Conservation (phyloP, 805 yeast genomes). For the Wickerhamomyces rabaulensis region DNA sequence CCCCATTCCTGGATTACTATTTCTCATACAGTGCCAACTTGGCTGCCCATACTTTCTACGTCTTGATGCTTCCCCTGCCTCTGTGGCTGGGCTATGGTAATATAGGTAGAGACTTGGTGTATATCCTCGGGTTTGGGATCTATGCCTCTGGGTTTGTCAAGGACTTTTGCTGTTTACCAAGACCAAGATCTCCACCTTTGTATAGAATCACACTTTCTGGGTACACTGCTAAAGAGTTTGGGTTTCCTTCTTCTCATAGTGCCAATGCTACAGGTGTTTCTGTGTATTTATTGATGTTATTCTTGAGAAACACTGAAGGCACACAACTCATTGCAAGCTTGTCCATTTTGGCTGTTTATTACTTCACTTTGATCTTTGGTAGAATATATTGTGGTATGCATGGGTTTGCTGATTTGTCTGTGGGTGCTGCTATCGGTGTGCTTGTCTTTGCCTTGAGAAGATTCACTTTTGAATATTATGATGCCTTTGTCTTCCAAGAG, state of each 20-base stretch:
- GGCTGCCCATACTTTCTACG: slow-evolving; percentile 93
- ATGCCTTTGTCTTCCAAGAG: slow-evolving; percentile 33
- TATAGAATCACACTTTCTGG: slow-evolving; percentile 85
- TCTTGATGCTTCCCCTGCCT: slow-evolving; percentile 79
- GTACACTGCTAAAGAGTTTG: slow-evolving; percentile 91
- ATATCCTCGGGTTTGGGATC: slow-evolving; percentile 53
- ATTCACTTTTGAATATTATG: slow-evolving; percentile 37
- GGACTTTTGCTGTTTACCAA: slow-evolving; percentile 83
- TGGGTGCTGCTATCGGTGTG: slow-evolving; percentile 65
- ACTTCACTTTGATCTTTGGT: slow-evolving; percentile 65
- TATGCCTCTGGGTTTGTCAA: slow-evolving; percentile 70
- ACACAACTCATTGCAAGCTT: slow-evolving; percentile 12
- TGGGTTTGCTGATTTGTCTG: slow-evolving; percentile 70
- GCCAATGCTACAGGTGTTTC: slow-evolving; percentile 89
- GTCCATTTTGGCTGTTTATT: slow-evolving; percentile 39
- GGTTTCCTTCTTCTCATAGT: slow-evolving; percentile 91
- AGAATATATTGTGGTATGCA: slow-evolving; percentile 97
- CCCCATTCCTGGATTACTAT: slow-evolving; percentile 55
- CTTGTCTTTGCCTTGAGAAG: slow-evolving; percentile 44
- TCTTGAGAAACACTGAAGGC: slow-evolving; percentile 7
- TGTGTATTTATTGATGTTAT: slow-evolving; percentile 35
- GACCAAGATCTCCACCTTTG: slow-evolving; percentile 90
- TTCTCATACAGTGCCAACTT: slow-evolving; percentile 85
- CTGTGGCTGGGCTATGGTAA: slow-evolving; percentile 69
- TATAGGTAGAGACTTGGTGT: slow-evolving; percentile 64